phyloP scores from a whole-genome alignment of 2,329 filamentous ascomycete genomes.

The Penicillium sp. region DNA sequence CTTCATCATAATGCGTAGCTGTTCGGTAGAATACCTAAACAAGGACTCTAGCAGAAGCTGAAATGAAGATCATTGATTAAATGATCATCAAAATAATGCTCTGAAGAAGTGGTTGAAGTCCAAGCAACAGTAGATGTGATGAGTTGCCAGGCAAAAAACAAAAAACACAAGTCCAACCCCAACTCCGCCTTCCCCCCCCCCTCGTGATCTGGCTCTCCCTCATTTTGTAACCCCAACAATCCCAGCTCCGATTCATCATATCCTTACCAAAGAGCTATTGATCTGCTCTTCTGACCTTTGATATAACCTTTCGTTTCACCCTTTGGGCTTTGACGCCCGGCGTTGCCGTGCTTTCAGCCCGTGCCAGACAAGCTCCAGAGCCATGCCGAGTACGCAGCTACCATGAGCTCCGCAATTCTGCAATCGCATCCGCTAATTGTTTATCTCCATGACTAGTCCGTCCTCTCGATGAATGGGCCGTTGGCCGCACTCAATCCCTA shows the following conservation, averaged over 20 bases:
- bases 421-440: slow-evolving; percentile 10
- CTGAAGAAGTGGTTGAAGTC: too few relatives aligned
- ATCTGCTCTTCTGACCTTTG: background rate
- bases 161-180: slow-evolving; percentile 12
- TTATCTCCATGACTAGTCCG: slow-evolving; percentile 38
- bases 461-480: slow-evolving; percentile 58
- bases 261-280: slow-evolving; percentile 1
- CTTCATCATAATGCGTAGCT: slow-evolving; percentile 1
- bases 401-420: slow-evolving; percentile 5
- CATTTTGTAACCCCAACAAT: slow-evolving; percentile 6
- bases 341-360: slow-evolving; percentile 25
- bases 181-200: slow-evolving; percentile 23
- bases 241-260: slow-evolving; percentile 14
- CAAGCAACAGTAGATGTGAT: background rate
- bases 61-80: background rate
- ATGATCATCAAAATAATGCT: background rate
- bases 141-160: slow-evolving; percentile 13
- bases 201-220: slow-evolving; percentile 18
- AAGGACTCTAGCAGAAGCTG: background rate
- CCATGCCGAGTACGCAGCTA: slow-evolving; percentile 37
- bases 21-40: background rate
- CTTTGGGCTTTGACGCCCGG: slow-evolving; percentile 30
- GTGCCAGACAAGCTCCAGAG: slow-evolving; percentile 28
- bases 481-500: slow-evolving; percentile 55
- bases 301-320: slow-evolving; percentile 9